Base-by-base conservation (phyloP, 352 stramenopile species). In the Thalassiosira delicatula region DNA sequence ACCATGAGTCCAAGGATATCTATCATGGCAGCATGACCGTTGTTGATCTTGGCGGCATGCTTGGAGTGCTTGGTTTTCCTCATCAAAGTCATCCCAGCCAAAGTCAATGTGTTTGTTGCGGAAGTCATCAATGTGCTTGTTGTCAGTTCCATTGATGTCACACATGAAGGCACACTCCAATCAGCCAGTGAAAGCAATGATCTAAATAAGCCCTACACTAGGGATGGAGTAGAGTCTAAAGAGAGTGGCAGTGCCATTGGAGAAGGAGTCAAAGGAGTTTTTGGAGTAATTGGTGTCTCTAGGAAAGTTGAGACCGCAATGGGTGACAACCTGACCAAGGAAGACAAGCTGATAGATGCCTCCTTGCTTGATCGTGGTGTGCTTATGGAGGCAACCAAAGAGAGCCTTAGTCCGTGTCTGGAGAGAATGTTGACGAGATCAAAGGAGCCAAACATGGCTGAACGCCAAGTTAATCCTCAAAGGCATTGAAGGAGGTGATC, bases 1-100 rank as follows among this genome's bases (percentile, higher is more conserved):
- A 60, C 51, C 51, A 60, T 60, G 25, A 60, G 51, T 21, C 51
- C 51, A 60, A 60, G 51, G 51, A 60, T 60, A 29, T 21, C 51
- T 21, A 60, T 60, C 51, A 60, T 60, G 51, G 51, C 51, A 29
- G 51, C 51, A 60, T 21, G 51, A 11, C 51, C 51, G 23, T 60
- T 60, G 51, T 60, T 60, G 23, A 60, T 9, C 51, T 60, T 21
- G 25, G 25, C 25, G 51, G 17, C 51, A 60, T 21, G 51, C 51
- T 60, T 60, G 17, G 17, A 29, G 51, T 25, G 51, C 51, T 60
- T 60, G 51, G 51, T 60, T 21, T 60, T n/a, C 51, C 51, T 60
- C 51, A 29, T 60, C 51, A 60, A 60, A 60, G 51, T 21, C 23
- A 21, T 60, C 51, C 51, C 51, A 60, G 51, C 51, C 51, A 21